Evolutionary conservation across 495 filamentous ascomycete genomes (phyloP).

Genomic region (Neurospora sp.): DNA sequence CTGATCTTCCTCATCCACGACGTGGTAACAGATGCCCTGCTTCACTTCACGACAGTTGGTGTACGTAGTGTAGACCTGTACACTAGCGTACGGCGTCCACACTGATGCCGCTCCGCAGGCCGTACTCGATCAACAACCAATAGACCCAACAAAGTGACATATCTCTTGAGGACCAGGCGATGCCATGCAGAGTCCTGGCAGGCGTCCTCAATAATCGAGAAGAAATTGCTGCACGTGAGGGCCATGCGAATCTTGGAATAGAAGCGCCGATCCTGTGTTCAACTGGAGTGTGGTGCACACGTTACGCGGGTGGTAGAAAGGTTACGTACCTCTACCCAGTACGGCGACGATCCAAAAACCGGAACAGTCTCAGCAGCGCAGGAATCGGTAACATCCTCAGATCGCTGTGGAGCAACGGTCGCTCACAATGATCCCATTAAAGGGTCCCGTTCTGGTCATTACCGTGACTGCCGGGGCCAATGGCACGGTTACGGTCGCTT

Average conservation of each 20-base stretch:
- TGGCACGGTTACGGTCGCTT: conserved; percentile 18
- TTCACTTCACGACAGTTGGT: background rate
- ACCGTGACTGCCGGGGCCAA: conserved; percentile 1
- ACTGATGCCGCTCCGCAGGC: background rate
- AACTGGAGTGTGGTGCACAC: background rate
- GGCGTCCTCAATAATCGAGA: background rate
- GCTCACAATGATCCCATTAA: background rate
- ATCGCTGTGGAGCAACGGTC: conserved; percentile 7
- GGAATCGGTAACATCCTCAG: conserved; percentile 1
- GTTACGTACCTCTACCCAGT: conserved; percentile 1
- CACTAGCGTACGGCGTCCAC: background rate
- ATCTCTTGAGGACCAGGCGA: background rate
- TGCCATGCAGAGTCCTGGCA: background rate
- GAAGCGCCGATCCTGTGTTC: conserved; percentile 8
- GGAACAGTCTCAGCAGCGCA: conserved; percentile 3
- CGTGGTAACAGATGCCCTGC: background rate
- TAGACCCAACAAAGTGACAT: background rate
- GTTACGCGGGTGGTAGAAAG: conserved; percentile 1
- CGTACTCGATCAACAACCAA: background rate
- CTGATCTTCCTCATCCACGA: conserved; percentile 1
- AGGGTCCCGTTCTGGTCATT: conserved; percentile 9
- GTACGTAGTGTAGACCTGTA: background rate
- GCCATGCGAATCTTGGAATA: background rate
- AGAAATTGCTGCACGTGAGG: background rate
- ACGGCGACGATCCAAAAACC: conserved; percentile 3